phyloP scores from a whole-genome alignment of 192 early-diverging fungal genomes.

The Backusella sp. region DNA sequence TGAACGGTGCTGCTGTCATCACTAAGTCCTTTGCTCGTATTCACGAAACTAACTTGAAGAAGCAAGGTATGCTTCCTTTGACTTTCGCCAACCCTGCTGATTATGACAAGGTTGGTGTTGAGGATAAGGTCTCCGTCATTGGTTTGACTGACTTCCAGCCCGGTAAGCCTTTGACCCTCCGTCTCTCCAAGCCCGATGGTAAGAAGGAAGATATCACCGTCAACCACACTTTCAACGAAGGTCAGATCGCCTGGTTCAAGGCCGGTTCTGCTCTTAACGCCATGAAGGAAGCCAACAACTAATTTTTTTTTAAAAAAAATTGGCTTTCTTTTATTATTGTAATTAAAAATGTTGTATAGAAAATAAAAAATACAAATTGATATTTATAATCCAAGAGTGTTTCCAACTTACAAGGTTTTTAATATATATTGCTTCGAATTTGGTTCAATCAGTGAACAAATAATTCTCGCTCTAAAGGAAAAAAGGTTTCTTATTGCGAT shows the following conservation, averaged over 20 bases:
- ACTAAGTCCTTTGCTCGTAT: slow-evolving; percentile 98
- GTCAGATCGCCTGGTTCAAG: slow-evolving; percentile 99
- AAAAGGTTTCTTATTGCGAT: not conserved
- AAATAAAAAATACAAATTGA: slow-evolving; percentile 4
- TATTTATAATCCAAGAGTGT: not conserved
- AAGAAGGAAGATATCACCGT: slow-evolving; percentile 73
- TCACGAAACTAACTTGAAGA: slow-evolving; percentile 99
- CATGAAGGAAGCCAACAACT: slow-evolving; percentile 58
- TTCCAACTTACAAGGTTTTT: not conserved
- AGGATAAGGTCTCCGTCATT: slow-evolving; percentile 85
- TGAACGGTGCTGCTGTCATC: slow-evolving; percentile 92
- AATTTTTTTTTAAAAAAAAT: not conserved
- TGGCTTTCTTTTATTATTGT: not conserved
- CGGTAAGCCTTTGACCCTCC: slow-evolving; percentile 84
- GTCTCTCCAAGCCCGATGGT: slow-evolving; percentile 80
- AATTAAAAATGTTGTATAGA: slow-evolving; percentile 9
- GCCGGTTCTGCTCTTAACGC: slow-evolving; percentile 85
- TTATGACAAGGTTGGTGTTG: slow-evolving; percentile 88
- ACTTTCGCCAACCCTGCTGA: slow-evolving; percentile 93
- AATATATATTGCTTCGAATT: not conserved
- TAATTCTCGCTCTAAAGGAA: not conserved
- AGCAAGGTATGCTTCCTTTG: slow-evolving; percentile 97
- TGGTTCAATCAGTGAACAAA: not conserved
- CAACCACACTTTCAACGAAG: slow-evolving; percentile 99
- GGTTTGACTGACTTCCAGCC: slow-evolving; percentile 83